Conservation (phyloP, 352 stramenopile genomes). For the Phytophthora fragariae region DNA sequence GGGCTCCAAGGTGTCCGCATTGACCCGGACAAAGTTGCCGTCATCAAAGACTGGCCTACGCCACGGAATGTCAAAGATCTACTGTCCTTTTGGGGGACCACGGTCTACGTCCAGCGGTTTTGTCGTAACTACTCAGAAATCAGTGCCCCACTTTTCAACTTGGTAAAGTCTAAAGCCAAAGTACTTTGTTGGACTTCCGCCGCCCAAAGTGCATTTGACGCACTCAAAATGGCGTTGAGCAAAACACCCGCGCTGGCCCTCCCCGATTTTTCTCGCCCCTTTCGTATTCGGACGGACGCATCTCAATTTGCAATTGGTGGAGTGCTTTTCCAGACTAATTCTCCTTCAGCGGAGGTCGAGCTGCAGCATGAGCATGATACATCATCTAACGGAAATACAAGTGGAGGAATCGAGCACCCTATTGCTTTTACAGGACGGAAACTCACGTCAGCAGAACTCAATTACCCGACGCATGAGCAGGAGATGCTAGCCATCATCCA, state of each 20-base stretch:
- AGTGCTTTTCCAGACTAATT: too few species aligned
- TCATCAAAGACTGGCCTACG: slow-evolving; percentile 6
- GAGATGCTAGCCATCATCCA: too few species aligned
- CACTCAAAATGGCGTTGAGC: slow-evolving; percentile 2
- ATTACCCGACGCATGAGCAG: too few species aligned
- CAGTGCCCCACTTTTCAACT: not conserved
- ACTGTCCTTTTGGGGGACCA: slow-evolving; percentile 2
- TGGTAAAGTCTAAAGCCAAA: slow-evolving; percentile 10
- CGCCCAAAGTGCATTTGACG: slow-evolving; percentile 11
- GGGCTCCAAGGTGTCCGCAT: too few species aligned
- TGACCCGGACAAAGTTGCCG: slow-evolving; percentile 3
- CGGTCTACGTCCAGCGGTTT: slow-evolving; percentile 4
- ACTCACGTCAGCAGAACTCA: too few species aligned
- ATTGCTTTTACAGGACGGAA: too few species aligned
- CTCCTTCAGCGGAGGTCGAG: too few species aligned
- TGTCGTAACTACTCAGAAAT: slow-evolving; percentile 7
- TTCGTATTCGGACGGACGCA: slow-evolving; percentile 7
- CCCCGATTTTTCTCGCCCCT: not conserved
- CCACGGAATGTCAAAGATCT: slow-evolving; percentile 5
- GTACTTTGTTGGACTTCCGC: not conserved
- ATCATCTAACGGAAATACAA: too few species aligned
- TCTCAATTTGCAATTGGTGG: slow-evolving; percentile 13
- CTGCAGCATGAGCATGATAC: too few species aligned
- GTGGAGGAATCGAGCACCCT: too few species aligned
- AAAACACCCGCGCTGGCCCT: not conserved